These are phyloP conservation scores for Yamadazyma aaseri DNA, from an alignment of 1,139 yeast genomes.

Conservation along the genomic window DNA sequence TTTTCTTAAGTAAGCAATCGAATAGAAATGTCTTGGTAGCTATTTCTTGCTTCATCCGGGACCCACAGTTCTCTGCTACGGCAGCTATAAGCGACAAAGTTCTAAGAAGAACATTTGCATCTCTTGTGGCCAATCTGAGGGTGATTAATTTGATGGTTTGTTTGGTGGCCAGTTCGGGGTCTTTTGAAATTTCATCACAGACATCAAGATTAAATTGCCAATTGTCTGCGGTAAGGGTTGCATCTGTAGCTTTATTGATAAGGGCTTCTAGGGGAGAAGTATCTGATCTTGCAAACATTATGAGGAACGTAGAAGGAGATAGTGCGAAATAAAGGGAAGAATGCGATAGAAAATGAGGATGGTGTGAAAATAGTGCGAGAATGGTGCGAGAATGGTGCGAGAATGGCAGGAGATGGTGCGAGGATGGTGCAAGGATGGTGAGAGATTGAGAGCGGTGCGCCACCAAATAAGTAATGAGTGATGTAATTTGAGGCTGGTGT, in stretches of 20 bases:
- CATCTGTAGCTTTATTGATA: conserved; percentile 65
- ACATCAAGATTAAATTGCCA: conserved; percentile 83
- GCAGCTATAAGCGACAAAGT: conserved; percentile 71
- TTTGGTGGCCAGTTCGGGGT: conserved; percentile 63
- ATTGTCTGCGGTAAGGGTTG: conserved; percentile 77
- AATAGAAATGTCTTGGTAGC: conserved; percentile 69
- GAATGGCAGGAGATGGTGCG: too few relatives aligned
- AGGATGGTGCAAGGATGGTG: too few relatives aligned
- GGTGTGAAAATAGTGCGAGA: too few relatives aligned
- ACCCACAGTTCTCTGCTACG: conserved; percentile 91
- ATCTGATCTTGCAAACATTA: conserved; percentile 3
- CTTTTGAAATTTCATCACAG: conserved; percentile 72
- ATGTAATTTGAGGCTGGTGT: neutral
- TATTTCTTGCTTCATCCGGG: conserved; percentile 77
- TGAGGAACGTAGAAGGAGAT: neutral
- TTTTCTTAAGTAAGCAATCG: conserved; percentile 48
- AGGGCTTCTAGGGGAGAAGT: conserved; percentile 11
- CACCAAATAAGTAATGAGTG: too few relatives aligned
- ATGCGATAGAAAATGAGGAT: neutral
- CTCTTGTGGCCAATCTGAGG: conserved; percentile 54
- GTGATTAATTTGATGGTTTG: conserved; percentile 52
- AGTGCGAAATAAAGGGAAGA: neutral
- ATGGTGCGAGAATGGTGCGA: too few relatives aligned
- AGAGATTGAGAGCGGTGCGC: too few relatives aligned
- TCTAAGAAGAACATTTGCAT: conserved; percentile 80